These are phyloP conservation scores for Ceratobasidium sp. DNA, from an alignment of 1,284 basidiomycete species.

Conservation along the genomic window DNA sequence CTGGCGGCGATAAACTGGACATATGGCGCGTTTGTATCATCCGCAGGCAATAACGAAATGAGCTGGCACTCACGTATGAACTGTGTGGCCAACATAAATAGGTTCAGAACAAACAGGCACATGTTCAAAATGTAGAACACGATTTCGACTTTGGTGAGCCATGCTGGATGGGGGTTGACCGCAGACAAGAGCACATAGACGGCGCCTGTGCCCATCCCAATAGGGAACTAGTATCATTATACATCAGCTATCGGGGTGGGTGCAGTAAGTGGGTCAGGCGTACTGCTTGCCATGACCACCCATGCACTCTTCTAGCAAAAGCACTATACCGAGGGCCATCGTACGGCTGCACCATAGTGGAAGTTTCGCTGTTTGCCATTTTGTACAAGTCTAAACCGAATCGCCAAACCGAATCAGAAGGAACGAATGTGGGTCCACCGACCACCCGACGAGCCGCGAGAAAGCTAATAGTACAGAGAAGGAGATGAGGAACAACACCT, in stretches of 20 bases:
- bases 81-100: conserved; percentile 30
- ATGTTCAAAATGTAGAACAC: conserved; percentile 47
- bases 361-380: conserved; percentile 31
- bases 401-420: neutral
- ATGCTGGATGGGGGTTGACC: conserved; percentile 37
- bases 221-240: conserved; percentile 29
- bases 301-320: conserved; percentile 37
- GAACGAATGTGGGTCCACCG: conserved; percentile 17
- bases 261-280: neutral
- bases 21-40: neutral
- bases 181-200: conserved; percentile 44
- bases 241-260: conserved; percentile 7
- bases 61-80: conserved; percentile 15
- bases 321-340: conserved; percentile 27
- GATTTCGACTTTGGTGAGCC: conserved; percentile 46
- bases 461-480: conserved; percentile 9
- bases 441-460: conserved; percentile 6
- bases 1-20: conserved; percentile 33
- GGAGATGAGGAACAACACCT: neutral
- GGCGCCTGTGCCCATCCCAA: conserved; percentile 46
- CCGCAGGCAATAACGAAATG: neutral
- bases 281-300: conserved; percentile 43
- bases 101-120: conserved; percentile 41
- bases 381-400: neutral
- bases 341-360: conserved; percentile 35